Conservation (phyloP, 139 green algal genomes). For the Choricystis sp. region DNA sequence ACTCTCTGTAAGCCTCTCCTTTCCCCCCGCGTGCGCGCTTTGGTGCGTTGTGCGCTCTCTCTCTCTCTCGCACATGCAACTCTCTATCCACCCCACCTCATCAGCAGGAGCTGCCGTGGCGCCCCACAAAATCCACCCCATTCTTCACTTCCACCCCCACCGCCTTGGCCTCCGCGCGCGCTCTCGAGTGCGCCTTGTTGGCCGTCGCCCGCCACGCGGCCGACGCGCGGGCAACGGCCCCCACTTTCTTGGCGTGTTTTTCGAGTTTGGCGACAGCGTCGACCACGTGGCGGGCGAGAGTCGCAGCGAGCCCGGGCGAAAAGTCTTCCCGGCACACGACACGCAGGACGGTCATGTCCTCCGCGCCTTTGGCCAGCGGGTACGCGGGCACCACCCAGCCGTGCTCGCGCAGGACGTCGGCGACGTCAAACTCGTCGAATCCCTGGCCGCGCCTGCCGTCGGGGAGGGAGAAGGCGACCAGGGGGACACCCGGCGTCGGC, state of each 20-base stretch:
- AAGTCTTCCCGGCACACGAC: neutral
- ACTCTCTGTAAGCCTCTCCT: too few relatives aligned
- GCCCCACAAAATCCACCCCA: neutral
- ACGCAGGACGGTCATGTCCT: conserved; percentile 5
- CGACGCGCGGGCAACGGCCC: neutral
- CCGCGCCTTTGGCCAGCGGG: conserved; percentile 31
- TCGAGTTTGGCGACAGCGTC: neutral
- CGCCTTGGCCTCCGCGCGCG: too few relatives aligned
- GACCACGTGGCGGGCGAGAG: neutral
- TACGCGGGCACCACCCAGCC: conserved; percentile 58
- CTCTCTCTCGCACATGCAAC: neutral
- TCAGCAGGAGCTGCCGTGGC: neutral
- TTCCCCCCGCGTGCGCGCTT: too few relatives aligned
- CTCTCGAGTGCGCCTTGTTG: neutral
- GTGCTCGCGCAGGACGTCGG: conserved; percentile 28
- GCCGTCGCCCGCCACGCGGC: neutral
- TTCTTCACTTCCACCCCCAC: too few relatives aligned
- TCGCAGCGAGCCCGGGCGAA: neutral
- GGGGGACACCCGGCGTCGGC: conserved; percentile 19
- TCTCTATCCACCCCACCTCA: neutral
- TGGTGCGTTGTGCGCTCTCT: too few relatives aligned
- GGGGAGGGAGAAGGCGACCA: conserved; percentile 42
- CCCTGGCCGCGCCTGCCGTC: conserved; percentile 9
- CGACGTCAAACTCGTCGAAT: conserved; percentile 49
- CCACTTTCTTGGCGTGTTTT: neutral